Evolutionary conservation across 2,329 filamentous ascomycete species (phyloP), one percentile per base, ranked within the genome.

Genomic region (Sporothrix globosa): DNA sequence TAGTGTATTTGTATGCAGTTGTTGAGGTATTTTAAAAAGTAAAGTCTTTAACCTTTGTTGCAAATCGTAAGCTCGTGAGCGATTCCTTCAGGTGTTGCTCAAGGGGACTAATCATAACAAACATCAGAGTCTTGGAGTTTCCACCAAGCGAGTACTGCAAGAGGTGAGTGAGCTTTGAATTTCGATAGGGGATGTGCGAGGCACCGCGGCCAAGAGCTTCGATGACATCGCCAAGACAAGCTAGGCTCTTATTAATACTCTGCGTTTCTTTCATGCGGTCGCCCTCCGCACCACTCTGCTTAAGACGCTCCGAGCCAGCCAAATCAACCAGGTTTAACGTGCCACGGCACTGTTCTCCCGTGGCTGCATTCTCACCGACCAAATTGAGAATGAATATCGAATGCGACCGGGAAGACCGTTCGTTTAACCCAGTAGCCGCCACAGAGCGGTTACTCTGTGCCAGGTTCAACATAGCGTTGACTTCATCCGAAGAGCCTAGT

Each of bases 91-190:
- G 83, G 82, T 98, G 96, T 6, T 90, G 91, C 82, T 96, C 92
- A 71, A 98, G 83, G 46, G 96, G 96, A 75, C 91, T 96, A 70
- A 97, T 92, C 94, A 98, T 98, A 79, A 98, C 93, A 79, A 99
- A 97, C 96, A 99, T 99, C 76, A 99, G 90, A 0, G 96, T 99
- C 82, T 97, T 97, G 75, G 91, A 96, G 80, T 97, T 97, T 19
- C 96, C 96, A 4, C 96, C 95, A 9, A 99, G 84, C 3, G 93
- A 97, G 78, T 96, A 96, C 87, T 98, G 93, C 50, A 99, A 86
- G 61, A 99, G 86, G 77, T 97, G 97, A 10, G 96, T 99, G 74
- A 99, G 86, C 87, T 97, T 98, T 75, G 92, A 97, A 82, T 98
- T 98, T 69, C 96, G 86, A 82, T 98, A 99, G 1, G 96, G 96